Evolutionary conservation across 2,329 filamentous ascomycete species (phyloP), one percentile per base, ranked within the genome.

Genomic region (Colletotrichum tropicicola): DNA sequence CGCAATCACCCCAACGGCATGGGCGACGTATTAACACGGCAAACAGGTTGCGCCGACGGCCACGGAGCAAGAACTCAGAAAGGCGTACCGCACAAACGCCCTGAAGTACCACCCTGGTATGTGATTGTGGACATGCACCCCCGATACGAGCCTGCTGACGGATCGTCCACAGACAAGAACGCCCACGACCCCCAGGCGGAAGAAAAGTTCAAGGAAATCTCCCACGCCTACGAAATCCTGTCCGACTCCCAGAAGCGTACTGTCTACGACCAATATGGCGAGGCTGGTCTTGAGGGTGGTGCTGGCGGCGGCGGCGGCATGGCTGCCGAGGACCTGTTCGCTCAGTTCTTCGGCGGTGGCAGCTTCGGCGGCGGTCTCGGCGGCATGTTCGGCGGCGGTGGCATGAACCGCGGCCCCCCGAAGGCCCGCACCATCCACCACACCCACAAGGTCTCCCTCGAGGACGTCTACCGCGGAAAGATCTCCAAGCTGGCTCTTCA

Each of bases 151-250:
- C 35, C 25, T 44, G 54, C 49, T 65, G 23, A 61, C 65, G 27
- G 15, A 28, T 2, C 4, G n/a, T 7, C 23, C 4, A 39, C 71
- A 97, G 95, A 99, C 82, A 99, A 99, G 87, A 99, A 99, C 81
- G 89, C 91, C 69, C 89, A 96, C 84, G 97, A 97, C 84, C 94
- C 94, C 41, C 92, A 90, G 25, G 94, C 96, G 54, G 94, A 95
- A 72, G 94, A 97, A 67, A 99, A 98, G 82, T 99, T 99, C 90
- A 98, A 99, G 85, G 94, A 98, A 74, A 87, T 98, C 67, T 97
- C 94, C 70, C 91, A 95, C 76, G 96, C 96, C 67, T 99, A 98
- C 82, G 96, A 99, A 84, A 87, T 97, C 70, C 90, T 99, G 17
- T 96, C 92, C 72, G 96, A 99, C 77, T 79, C 92, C 39, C 92